Evolutionary conservation across 1,284 basidiomycete species (phyloP), one percentile per base, ranked within the genome.

Genomic region (Microbotryomycetes sp.): DNA sequence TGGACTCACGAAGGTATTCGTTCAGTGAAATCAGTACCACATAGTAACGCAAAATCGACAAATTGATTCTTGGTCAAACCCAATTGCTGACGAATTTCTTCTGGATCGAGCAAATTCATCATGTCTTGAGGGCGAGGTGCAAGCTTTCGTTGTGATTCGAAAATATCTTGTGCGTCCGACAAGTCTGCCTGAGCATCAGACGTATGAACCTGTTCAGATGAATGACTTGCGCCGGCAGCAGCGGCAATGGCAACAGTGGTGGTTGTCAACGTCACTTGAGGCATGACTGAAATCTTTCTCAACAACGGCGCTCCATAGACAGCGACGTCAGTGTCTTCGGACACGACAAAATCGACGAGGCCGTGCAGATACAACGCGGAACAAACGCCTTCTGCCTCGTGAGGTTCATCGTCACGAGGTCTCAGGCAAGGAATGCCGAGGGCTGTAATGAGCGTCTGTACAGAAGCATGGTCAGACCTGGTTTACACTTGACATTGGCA

Each of bases 11-110:
- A 6, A 2, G 49, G 53, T 2, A 94, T 87, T 1, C 90, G 83
- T 49, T 85, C 82, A 0, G 87, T 86, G 68, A 93, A 92, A 75
- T 94, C 91, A 0, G 91, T 94, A 4, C 91, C 91, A 15, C 91
- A 81, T 2, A 94, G 80, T 49, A 94, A 80, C 1, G 83, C 84
- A 73, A 92, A 90, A 76, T 93, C 92, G 70, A 92, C 76, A 74
- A 83, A 92, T 56, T 81, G 73, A 0, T 78, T 71, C 3, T 78
- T 79, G 58, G 81, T 76, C 31, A 93, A 80, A 7, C 78, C 74
- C 28, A 90, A 80, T 6, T 77, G 77, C 0, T 72, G 64, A n/a
- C 84, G 84, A n/a, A 92, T 77, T 3, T 82, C 79, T 1, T 7
- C 56, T 22, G 65, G 62, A 23, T 65, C 60, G 28, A 64, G 29